Evolutionary conservation across 2,329 filamentous ascomycete genomes (phyloP).

Genomic region (Colletotrichum tropicicola): DNA sequence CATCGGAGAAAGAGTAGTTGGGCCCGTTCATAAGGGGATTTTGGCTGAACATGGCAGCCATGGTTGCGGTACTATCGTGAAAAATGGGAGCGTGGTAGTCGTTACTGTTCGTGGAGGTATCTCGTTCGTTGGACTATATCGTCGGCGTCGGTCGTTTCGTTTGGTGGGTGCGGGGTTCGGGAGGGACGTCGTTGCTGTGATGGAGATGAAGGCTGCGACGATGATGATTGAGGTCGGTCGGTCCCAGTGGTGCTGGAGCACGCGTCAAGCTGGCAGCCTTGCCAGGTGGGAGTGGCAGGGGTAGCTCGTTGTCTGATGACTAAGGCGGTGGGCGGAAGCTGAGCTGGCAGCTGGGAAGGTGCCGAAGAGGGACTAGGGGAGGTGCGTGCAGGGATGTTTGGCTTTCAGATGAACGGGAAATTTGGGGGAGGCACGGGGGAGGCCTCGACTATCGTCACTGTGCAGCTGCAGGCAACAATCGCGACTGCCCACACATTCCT

Average conservation of each 20-base stretch:
- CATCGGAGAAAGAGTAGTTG: constrained; percentile 74
- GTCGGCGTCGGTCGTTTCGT: constrained; percentile 24
- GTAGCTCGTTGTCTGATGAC: constrained; percentile 49
- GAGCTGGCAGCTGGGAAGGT: neutral
- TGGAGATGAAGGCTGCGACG: constrained; percentile 22
- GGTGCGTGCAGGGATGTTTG: constrained; percentile 21
- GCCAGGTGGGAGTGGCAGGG: constrained; percentile 36
- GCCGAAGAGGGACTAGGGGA: neutral
- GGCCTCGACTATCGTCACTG: constrained; percentile 25
- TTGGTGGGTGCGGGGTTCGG: constrained; percentile 14
- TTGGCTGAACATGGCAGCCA: constrained; percentile 76
- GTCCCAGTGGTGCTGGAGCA: constrained; percentile 34
- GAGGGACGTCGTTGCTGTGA: constrained; percentile 17
- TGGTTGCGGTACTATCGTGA: constrained; percentile 44
- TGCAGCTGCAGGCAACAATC: constrained; percentile 3
- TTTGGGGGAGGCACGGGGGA: neutral
- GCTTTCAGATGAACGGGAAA: constrained; percentile 19
- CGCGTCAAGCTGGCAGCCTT: constrained; percentile 64
- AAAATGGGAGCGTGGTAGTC: neutral
- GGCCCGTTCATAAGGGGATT: constrained; percentile 75
- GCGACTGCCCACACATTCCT: neutral
- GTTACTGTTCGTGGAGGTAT: neutral
- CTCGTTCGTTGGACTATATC: neutral
- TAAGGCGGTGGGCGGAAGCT: constrained; percentile 42
- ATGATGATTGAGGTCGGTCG: constrained; percentile 37